These are phyloP conservation scores for Schizophyllum amplum DNA, from an alignment of 1,284 basidiomycete species.

Conservation along the genomic window DNA sequence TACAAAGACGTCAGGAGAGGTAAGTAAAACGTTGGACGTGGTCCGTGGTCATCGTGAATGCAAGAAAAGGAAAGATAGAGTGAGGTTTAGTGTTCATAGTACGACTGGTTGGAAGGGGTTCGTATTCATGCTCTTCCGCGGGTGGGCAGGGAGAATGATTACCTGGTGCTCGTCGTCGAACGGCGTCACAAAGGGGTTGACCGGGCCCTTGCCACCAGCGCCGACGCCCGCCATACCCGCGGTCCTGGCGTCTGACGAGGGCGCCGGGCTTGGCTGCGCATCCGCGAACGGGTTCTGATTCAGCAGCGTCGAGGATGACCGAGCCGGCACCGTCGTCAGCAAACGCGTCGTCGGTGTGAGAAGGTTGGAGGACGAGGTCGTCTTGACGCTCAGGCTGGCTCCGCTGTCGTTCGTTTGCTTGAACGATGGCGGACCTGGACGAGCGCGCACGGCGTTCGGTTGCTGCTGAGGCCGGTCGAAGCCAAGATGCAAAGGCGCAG, in stretches of 20 bases:
- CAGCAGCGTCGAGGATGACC: slow-evolving; percentile 24
- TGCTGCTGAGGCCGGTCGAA: slow-evolving; percentile 27
- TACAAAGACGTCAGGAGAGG: too few species aligned
- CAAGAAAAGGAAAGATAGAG: too few species aligned
- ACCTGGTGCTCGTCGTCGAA: slow-evolving; percentile 62
- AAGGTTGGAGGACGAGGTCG: slow-evolving; percentile 12
- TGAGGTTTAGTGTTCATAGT: too few species aligned
- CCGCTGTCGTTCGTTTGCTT: slow-evolving; percentile 11
- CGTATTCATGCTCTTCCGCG: slow-evolving; percentile 33
- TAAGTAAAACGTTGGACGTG: too few species aligned
- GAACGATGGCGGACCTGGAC: slow-evolving; percentile 11
- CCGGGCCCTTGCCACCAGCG: slow-evolving; percentile 5
- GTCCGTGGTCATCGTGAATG: too few species aligned
- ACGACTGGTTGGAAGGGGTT: too few species aligned
- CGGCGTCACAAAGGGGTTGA: slow-evolving; percentile 64
- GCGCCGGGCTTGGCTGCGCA: slow-evolving; percentile 1
- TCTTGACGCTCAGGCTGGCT: slow-evolving; percentile 2
- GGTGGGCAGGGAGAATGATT: slow-evolving; percentile 19
- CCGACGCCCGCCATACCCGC: too few species aligned
- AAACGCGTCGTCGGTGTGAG: slow-evolving; percentile 35
- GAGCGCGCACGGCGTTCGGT: slow-evolving; percentile 13
- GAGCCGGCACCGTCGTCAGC: slow-evolving; percentile 37
- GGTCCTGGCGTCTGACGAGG: too few species aligned
- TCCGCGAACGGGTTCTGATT: slow-evolving; percentile 13
- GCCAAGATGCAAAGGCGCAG: slow-evolving; percentile 50